A percentile compares a stretch with the other conserved stretches of the same genome.
Evolutionary conservation across 305 asterid genomes (phyloP).

Genomic region (Lippia alba): DNA sequence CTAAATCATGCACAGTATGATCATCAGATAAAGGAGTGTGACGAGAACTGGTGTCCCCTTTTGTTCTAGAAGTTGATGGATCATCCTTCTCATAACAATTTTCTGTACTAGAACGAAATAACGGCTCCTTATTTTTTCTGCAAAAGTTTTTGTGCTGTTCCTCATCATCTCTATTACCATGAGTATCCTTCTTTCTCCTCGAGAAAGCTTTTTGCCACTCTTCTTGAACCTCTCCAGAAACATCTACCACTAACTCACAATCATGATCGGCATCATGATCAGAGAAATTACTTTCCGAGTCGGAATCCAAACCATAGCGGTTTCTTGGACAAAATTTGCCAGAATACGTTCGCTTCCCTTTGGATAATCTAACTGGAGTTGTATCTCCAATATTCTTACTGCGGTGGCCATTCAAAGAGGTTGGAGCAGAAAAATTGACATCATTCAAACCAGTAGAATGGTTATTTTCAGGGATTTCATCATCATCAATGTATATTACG

Average conservation of each 20-base stretch:
- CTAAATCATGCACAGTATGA: conserved; percentile 16
- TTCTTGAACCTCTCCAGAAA: conserved; percentile 67
- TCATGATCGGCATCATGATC: conserved; percentile 53
- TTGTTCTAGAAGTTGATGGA: conserved; percentile 30
- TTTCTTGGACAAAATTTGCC: conserved; percentile 57
- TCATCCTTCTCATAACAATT: conserved; percentile 39
- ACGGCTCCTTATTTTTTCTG: conserved; percentile 35
- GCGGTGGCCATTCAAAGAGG: conserved; percentile 47
- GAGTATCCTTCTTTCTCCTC: conserved; percentile 52
- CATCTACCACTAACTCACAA: conserved; percentile 74
- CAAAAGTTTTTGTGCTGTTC: conserved; percentile 37
- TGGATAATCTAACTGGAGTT: conserved; percentile 77
- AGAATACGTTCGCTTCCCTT: conserved; percentile 86
- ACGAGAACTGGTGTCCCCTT: conserved; percentile 31
- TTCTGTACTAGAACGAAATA: conserved; percentile 30
- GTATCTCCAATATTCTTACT: conserved; percentile 36
- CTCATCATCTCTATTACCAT: conserved; percentile 40
- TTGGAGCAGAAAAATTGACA: conserved; percentile 37
- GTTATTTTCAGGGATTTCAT: conserved; percentile 46
- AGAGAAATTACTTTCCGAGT: conserved; percentile 54
- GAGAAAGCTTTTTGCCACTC: conserved; percentile 82
- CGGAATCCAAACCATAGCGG: conserved; percentile 55
- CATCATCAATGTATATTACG: conserved; percentile 81
- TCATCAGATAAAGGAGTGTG: conserved; percentile 29
- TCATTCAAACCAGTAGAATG: conserved; percentile 40